Percentiles rank a stretch among this genome's conserved stretches.
phyloP scores from a whole-genome alignment of 495 filamentous ascomycete genomes.

The Penicillium subrubescens region DNA sequence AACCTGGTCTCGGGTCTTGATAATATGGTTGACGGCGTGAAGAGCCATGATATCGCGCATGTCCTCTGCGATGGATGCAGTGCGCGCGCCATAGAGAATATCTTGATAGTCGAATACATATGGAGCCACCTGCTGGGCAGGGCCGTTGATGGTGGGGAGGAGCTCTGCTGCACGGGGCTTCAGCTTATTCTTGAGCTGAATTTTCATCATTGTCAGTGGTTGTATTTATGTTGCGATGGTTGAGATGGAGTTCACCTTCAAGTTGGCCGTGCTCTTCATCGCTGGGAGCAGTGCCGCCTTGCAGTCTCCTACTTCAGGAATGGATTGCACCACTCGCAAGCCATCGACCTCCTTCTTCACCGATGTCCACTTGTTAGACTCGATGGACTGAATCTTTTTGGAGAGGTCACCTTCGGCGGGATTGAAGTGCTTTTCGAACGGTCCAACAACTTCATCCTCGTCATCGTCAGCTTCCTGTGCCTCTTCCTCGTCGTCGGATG shows the following conservation, averaged over 20 bases:
- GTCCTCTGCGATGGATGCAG: conserved; percentile 60
- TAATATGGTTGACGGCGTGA: conserved; percentile 85
- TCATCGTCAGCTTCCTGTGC: conserved; percentile 28
- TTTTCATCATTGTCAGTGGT: background rate
- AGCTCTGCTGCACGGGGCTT: conserved; percentile 35
- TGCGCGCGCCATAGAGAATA: conserved; percentile 74
- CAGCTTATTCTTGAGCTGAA: conserved; percentile 51
- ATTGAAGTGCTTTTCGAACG: conserved; percentile 80
- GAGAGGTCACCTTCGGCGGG: conserved; percentile 57
- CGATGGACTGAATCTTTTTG: conserved; percentile 53
- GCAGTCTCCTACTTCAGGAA: conserved; percentile 37
- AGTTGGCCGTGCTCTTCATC: conserved; percentile 38
- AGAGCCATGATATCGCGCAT: conserved; percentile 75
- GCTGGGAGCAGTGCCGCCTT: conserved; percentile 34
- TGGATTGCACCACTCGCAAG: conserved; percentile 43
- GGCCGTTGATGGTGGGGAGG: conserved; percentile 37
- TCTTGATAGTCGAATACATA: conserved; percentile 76
- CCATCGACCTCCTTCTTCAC: conserved; percentile 48
- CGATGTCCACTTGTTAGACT: conserved; percentile 59
- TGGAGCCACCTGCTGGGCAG: conserved; percentile 39
- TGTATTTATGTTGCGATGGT: background rate
- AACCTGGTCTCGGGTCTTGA: conserved; percentile 89
- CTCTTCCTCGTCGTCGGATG: conserved; percentile 48
- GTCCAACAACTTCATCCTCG: conserved; percentile 56
- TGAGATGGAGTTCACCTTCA: conserved; percentile 33